phyloP scores from a whole-genome alignment of 768 basidiomycete genomes.

The Suillus ampliporus region DNA sequence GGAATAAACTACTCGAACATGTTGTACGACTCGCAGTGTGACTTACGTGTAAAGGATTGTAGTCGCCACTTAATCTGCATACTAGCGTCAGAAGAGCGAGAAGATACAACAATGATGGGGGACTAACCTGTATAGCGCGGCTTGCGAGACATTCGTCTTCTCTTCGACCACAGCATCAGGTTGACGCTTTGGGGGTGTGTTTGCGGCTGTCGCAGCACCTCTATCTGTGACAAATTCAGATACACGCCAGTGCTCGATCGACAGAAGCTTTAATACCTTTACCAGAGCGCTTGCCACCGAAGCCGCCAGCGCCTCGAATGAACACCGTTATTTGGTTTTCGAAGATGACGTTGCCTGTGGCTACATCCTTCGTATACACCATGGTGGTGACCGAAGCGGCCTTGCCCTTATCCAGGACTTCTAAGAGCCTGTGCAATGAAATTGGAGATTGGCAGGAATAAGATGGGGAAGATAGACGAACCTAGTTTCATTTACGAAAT shows the following conservation, averaged over 20 bases:
- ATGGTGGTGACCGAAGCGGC: slow-evolving; percentile 86
- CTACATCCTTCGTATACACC: slow-evolving; percentile 81
- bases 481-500: slow-evolving; percentile 77
- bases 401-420: slow-evolving; percentile 91
- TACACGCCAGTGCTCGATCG: slow-evolving; percentile 6
- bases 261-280: slow-evolving; percentile 55
- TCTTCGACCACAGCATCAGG: slow-evolving; percentile 92
- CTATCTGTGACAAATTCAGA: slow-evolving; percentile 61
- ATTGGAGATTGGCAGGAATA: background rate
- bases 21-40: background rate
- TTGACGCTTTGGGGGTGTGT: slow-evolving; percentile 77
- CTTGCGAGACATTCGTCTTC: slow-evolving; percentile 80
- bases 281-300: slow-evolving; percentile 89
- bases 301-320: slow-evolving; percentile 94
- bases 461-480: slow-evolving; percentile 34
- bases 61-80: slow-evolving; percentile 84
- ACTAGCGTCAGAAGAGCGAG: slow-evolving; percentile 8
- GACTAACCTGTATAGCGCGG: slow-evolving; percentile 86
- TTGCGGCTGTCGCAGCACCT: slow-evolving; percentile 84
- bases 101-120: slow-evolving; percentile 2
- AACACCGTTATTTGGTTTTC: slow-evolving; percentile 94
- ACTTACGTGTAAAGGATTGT: slow-evolving; percentile 87
- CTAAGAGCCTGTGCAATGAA: slow-evolving; percentile 57
- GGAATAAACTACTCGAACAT: background rate
- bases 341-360: slow-evolving; percentile 79